Evolutionary conservation across 495 filamentous ascomycete species (phyloP).

Genomic region (Patellaria atrata): DNA sequence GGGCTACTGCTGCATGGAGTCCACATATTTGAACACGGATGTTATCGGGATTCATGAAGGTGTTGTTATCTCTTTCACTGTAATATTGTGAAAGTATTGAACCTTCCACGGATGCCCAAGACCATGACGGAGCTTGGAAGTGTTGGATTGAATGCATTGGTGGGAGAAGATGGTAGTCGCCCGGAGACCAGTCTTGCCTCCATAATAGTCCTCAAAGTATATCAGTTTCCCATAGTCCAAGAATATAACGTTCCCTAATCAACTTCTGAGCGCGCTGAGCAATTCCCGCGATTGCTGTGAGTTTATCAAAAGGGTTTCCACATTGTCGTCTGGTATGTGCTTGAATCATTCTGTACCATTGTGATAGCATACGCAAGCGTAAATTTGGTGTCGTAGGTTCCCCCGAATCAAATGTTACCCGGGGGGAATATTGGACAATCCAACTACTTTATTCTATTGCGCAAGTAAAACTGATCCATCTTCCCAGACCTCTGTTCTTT

Average conservation of each 20-base stretch:
- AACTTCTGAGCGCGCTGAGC: background rate
- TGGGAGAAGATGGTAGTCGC: background rate
- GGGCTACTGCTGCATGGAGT: background rate
- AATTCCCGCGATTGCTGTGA: background rate
- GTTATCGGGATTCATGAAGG: background rate
- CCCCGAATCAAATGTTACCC: background rate
- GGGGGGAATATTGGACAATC: background rate
- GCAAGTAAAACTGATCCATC: background rate
- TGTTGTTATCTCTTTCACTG: background rate
- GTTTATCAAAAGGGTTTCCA: background rate
- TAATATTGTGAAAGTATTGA: background rate
- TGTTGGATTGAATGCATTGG: background rate
- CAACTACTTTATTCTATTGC: background rate
- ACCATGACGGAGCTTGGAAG: background rate
- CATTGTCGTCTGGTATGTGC: background rate
- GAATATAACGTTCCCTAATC: background rate
- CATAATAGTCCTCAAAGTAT: background rate
- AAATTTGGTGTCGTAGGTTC: background rate
- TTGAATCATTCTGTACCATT: constrained; percentile 2
- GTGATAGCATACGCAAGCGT: background rate
- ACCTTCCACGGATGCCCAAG: background rate
- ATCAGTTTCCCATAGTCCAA: constrained; percentile 1
- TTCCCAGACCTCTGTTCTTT: constrained; percentile 1
- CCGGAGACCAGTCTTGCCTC: background rate
- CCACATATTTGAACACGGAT: background rate